phyloP scores from a whole-genome alignment of 73 alveolate species.

The Strombidium stylifer region DNA sequence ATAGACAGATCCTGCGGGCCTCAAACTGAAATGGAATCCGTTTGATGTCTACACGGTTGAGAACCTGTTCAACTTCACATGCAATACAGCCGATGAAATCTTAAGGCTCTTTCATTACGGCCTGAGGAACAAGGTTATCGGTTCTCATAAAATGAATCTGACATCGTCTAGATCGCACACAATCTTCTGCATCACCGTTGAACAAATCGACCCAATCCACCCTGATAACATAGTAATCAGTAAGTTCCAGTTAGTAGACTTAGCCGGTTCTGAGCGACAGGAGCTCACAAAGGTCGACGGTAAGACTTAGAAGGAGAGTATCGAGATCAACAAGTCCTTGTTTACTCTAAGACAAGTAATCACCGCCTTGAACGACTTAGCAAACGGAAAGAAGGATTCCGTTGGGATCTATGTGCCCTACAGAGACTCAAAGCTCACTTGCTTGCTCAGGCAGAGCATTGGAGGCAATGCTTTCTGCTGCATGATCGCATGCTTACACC shows the following conservation, averaged over 20 bases:
- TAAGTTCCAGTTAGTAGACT: constrained; percentile 83
- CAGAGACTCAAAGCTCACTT: constrained; percentile 84
- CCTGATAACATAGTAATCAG: constrained; percentile 64
- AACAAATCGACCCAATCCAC: constrained; percentile 47
- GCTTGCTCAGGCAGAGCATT: constrained; percentile 77
- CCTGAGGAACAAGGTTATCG: constrained; percentile 82
- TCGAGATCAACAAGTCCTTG: constrained; percentile 85
- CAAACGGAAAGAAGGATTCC: constrained; percentile 42
- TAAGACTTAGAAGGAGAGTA: constrained; percentile 76
- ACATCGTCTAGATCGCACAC: constrained; percentile 90
- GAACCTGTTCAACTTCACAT: constrained; percentile 49
- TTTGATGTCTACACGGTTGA: constrained; percentile 58
- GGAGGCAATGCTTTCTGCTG: constrained; percentile 87
- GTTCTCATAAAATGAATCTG: constrained; percentile 86
- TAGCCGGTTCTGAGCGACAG: constrained; percentile 93
- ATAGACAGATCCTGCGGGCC: constrained; percentile 2
- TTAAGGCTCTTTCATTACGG: constrained; percentile 63
- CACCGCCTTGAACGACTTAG: constrained; percentile 66
- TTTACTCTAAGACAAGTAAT: constrained; percentile 85
- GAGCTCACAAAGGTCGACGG: constrained; percentile 85
- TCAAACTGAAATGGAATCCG: constrained; percentile 54
- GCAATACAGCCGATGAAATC: constrained; percentile 54
- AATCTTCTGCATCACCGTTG: constrained; percentile 80
- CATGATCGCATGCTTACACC: constrained; percentile 88
- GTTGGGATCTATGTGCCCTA: constrained; percentile 90